These are phyloP conservation scores for Penicillium sp. DNA, from an alignment of 2,329 filamentous ascomycete species.

Conservation along the genomic window DNA sequence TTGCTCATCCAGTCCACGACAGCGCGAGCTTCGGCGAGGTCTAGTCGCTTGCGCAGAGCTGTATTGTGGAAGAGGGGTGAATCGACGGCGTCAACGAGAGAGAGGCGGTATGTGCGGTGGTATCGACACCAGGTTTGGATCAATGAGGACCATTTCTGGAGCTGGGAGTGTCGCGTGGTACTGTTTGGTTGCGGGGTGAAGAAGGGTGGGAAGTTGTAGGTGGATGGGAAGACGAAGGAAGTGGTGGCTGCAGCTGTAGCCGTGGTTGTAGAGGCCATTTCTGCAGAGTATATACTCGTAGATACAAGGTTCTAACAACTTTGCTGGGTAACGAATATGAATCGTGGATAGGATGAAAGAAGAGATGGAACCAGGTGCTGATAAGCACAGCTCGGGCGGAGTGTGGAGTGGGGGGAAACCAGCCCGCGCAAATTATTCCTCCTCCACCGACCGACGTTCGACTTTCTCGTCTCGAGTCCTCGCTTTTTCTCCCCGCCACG, in stretches of 20 bases:
- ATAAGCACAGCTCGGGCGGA: conserved; percentile 19
- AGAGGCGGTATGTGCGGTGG: conserved; percentile 76
- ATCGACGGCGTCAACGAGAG: conserved; percentile 66
- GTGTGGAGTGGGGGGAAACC: not conserved
- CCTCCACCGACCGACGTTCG: conserved; percentile 22
- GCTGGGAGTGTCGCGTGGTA: conserved; percentile 56
- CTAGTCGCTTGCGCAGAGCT: conserved; percentile 52
- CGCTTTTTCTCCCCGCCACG: not conserved
- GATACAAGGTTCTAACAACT: not conserved
- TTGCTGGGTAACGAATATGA: conserved; percentile 2
- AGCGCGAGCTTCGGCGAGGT: conserved; percentile 58
- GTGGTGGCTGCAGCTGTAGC: conserved; percentile 15
- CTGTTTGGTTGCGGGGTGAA: conserved; percentile 56
- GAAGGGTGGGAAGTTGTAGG: conserved; percentile 61
- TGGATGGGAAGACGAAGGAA: conserved; percentile 49
- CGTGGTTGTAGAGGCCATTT: conserved; percentile 21
- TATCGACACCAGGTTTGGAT: conserved; percentile 83
- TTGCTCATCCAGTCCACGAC: conserved; percentile 64
- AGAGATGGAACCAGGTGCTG: not conserved
- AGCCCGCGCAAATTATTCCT: conserved; percentile 25
- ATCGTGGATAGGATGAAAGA: not conserved
- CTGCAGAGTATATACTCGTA: not conserved
- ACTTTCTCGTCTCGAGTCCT: conserved; percentile 5
- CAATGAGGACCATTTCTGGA: conserved; percentile 83
- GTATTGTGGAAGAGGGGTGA: conserved; percentile 64